Percentiles rank a stretch among this genome's conserved stretches.
Conservation (phyloP, 345 rosid genomes). For the Pugionium dolabratum region DNA sequence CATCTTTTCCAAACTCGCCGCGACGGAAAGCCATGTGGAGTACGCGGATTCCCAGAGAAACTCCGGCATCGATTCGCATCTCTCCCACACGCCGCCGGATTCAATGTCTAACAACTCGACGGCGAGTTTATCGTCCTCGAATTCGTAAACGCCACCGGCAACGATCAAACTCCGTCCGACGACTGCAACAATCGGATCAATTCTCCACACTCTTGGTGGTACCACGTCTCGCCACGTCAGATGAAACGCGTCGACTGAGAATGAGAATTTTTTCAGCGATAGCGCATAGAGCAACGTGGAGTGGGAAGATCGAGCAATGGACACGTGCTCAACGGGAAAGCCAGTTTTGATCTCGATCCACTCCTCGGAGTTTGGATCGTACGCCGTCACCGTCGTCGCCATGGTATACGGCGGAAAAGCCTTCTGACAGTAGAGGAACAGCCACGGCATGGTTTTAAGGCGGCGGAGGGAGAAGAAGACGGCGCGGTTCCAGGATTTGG, state of each 20-base stretch:
- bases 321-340: slow-evolving; percentile 32
- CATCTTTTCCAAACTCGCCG: slow-evolving; percentile 43
- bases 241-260: slow-evolving; percentile 74
- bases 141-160: slow-evolving; percentile 67
- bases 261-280: slow-evolving; percentile 55
- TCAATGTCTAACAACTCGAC: slow-evolving; percentile 59
- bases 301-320: slow-evolving; percentile 58
- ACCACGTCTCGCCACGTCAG: slow-evolving; percentile 60
- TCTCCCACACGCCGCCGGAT: slow-evolving; percentile 46
- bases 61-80: slow-evolving; percentile 60
- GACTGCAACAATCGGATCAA: slow-evolving; percentile 67
- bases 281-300: slow-evolving; percentile 60
- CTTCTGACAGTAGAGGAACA: slow-evolving; percentile 55
- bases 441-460: slow-evolving; percentile 63
- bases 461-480: slow-evolving; percentile 66
- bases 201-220: slow-evolving; percentile 59
- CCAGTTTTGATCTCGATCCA: slow-evolving; percentile 52
- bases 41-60: slow-evolving; percentile 53
- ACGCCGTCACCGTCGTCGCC: slow-evolving; percentile 46
- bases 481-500: slow-evolving; percentile 65
- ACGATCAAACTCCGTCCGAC: slow-evolving; percentile 50
- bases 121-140: slow-evolving; percentile 71
- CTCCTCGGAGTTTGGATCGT: slow-evolving; percentile 67
- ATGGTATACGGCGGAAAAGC: slow-evolving; percentile 42
- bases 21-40: slow-evolving; percentile 63